phyloP scores from a whole-genome alignment of 1,284 basidiomycete species.

The Pulchroboletus neoregius region DNA sequence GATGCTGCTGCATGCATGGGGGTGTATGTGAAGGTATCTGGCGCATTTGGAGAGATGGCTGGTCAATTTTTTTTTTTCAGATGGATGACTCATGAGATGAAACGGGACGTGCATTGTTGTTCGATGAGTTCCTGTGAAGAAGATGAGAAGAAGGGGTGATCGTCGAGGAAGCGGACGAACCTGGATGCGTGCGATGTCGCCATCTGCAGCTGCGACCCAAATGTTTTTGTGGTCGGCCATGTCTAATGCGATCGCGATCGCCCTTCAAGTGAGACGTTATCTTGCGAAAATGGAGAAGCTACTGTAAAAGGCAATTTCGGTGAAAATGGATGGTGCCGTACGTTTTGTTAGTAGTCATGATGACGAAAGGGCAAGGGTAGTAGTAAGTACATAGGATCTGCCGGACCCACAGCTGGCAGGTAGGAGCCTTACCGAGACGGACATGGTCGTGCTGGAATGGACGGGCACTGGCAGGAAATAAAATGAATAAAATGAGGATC shows the following conservation, averaged over 20 bases:
- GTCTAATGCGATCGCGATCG: constrained; percentile 20
- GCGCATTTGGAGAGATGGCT: constrained; percentile 73
- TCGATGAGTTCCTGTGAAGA: constrained; percentile 53
- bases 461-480: neutral
- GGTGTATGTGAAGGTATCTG: constrained; percentile 80
- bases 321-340: constrained; percentile 2
- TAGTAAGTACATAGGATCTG: neutral
- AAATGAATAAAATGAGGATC: constrained; percentile 18
- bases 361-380: constrained; percentile 1
- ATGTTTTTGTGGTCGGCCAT: constrained; percentile 61
- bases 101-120: constrained; percentile 43
- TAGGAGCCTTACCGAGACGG: neutral
- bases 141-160: neutral
- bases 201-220: constrained; percentile 89
- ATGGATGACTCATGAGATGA: constrained; percentile 1
- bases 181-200: constrained; percentile 56
- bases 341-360: no score
- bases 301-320: constrained; percentile 27
- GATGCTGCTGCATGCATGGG: constrained; percentile 97
- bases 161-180: constrained; percentile 31
- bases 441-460: neutral
- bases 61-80: constrained; percentile 32
- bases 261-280: constrained; percentile 7
- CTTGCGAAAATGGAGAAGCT: constrained; percentile 14
- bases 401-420: neutral